Evolutionary conservation across 2,329 filamentous ascomycete genomes (phyloP).

Genomic region (Amauroascus niger): DNA sequence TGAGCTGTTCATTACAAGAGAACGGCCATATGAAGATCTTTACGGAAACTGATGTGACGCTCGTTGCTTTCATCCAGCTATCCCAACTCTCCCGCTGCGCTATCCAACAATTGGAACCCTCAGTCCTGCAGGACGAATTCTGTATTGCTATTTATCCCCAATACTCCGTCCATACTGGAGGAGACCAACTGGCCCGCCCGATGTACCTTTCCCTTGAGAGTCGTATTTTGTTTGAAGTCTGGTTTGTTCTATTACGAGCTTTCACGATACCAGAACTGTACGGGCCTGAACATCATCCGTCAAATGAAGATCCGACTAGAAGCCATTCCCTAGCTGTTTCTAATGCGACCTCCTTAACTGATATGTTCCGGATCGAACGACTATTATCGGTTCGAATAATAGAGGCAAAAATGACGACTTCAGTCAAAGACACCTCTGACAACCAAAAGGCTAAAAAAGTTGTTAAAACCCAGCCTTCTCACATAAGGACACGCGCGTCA

Average conservation of each 20-base stretch:
- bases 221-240: conserved; percentile 87
- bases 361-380: conserved; percentile 59
- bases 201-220: conserved; percentile 83
- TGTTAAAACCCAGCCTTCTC: conserved; percentile 25
- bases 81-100: conserved; percentile 82
- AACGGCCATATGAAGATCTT: conserved; percentile 90
- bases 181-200: conserved; percentile 69
- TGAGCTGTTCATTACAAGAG: conserved; percentile 88
- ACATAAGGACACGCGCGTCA: conserved; percentile 20
- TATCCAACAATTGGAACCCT: conserved; percentile 79
- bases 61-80: conserved; percentile 75
- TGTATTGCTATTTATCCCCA: conserved; percentile 94
- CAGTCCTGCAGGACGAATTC: conserved; percentile 83
- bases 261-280: conserved; percentile 91
- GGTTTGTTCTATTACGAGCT: conserved; percentile 83
- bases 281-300: conserved; percentile 45
- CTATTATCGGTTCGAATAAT: conserved; percentile 51
- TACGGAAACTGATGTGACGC: conserved; percentile 69
- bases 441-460: conserved; percentile 27
- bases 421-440: conserved; percentile 28
- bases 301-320: conserved; percentile 37
- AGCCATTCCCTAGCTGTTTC: conserved; percentile 23
- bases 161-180: conserved; percentile 65
- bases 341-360: conserved; percentile 35
- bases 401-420: conserved; percentile 48